Base-by-base conservation (phyloP, 805 yeast species). In the Ogataea polymorpha region DNA sequence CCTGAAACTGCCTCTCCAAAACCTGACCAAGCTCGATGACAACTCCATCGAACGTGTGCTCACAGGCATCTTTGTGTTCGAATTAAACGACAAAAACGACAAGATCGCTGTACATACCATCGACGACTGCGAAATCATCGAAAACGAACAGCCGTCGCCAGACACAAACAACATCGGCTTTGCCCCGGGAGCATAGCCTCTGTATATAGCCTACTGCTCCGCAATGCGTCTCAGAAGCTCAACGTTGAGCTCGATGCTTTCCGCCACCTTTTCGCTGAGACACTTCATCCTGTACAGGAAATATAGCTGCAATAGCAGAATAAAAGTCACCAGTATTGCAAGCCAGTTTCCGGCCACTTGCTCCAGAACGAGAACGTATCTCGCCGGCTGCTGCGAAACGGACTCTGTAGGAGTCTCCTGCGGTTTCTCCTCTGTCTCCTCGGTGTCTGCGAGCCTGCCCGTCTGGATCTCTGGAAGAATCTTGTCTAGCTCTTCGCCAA, bases 31-130 rank as follows among this genome's bases (percentile, higher is more conserved):
- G 11, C 24, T 29, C 11, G 25, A 30, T 17, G 46, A 33, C 30
- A n/a, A 16, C 13, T 45, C 53, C 27, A 48, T 54, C 13, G 66
- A 75, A 44, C 49, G 79, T 30, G 62, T 71, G 3, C 28, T 70
- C 15, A 53, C 62, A 25, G 91, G 90, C 1, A 58, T 79, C 3
- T 83, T 83, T 52, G 68, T 81, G 6, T 82, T 82, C 54, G 90
- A 83, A 53, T 65, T 84, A 42, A 77, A 72, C 51, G 70, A 70
- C 17, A 63, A 66, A n/a, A 79, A 80, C 54, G 71, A 75, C 42
- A 57, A 67, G 45, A 75, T 84, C 24, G 33, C 68, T 6, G 86
- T 79, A 5, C 86, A 82, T 54, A 79, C 85, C 2, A 70, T 84
- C 23, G 91, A 84, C 50, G 74, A 80, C 50, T 69, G 84, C 41